Evolutionary conservation across 2,329 filamentous ascomycete genomes (phyloP), one percentile per base, ranked within the genome.

Genomic region (Sporothrix sp.): DNA sequence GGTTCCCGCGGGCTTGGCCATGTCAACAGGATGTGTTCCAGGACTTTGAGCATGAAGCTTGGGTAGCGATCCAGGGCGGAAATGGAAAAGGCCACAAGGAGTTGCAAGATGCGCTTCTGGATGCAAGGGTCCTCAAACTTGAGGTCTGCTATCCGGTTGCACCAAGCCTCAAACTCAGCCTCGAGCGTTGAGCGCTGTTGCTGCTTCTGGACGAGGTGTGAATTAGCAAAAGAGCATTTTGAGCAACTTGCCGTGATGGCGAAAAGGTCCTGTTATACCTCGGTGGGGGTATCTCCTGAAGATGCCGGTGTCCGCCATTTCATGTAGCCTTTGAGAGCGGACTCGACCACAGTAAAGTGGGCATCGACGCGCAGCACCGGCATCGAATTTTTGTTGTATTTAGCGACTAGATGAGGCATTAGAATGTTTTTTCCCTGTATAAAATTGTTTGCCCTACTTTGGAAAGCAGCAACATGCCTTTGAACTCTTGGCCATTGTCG

Each of bases 21-120:
- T 30, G 87, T 89, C 61, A 91, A 81, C 33, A 98, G 75, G 55
- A 96, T 89, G 64, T 96, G 87, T 63, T 96, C 88, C 3, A 97
- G 75, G 20, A 95, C 87, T 62, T 86, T 89, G 18, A 96, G 74
- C 66, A 95, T 93, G 65, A 96, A 91, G 32, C 74, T 76, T 6
- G 84, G 78, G 50, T 87, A 85, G 58, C 82, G 83, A 61, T 88
- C 82, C 7, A 95, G 72, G 3, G 85, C 86, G 27, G 81, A 84
- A 1, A 86, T 89, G 1, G 88, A 91, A 62, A 95, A 86, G 35
- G 87, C 87, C 37, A 94, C 88, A 40, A 88, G 80, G 23, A 94
- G 73, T 60, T 91, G 87, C 20, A 95, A 76, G 18, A 88, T 77
- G 58, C 89, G 79, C 63, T 93, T 90, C 55, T 84, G 80, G 55